These are phyloP conservation scores for Lachancea lanzarotensis DNA, from an alignment of 805 yeast species.

Conservation along the genomic window DNA sequence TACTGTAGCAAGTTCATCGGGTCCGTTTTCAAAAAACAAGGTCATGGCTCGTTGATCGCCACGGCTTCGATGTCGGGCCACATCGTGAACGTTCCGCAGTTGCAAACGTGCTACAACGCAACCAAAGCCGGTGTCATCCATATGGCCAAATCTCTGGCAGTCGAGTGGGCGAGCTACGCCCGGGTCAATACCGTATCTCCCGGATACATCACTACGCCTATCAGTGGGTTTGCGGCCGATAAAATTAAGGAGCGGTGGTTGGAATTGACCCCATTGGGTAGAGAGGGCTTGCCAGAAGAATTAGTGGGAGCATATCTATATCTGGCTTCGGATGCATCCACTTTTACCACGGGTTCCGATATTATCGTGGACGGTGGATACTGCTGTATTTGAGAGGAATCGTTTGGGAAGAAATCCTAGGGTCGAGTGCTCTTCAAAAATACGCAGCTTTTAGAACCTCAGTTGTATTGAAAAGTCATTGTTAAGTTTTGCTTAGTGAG, in stretches of 20 bases:
- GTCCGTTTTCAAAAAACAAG: slow-evolving; percentile 61
- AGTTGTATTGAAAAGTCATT: no score
- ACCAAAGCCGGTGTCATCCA: slow-evolving; percentile 82
- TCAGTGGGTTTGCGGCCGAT: slow-evolving; percentile 43
- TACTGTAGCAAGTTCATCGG: slow-evolving; percentile 75
- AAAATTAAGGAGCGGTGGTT: slow-evolving; percentile 40
- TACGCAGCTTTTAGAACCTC: no score
- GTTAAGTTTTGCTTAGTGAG: no score
- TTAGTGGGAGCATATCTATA: slow-evolving; percentile 74
- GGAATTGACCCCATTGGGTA: slow-evolving; percentile 55
- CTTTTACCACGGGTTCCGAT: slow-evolving; percentile 75
- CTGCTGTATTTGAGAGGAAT: slow-evolving; percentile 9
- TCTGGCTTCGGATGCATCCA: slow-evolving; percentile 74
- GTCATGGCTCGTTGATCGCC: slow-evolving; percentile 69
- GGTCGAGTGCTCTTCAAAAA: no score
- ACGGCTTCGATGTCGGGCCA: slow-evolving; percentile 90
- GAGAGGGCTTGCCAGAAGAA: slow-evolving; percentile 69
- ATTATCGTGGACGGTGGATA: slow-evolving; percentile 71
- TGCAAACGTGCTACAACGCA: slow-evolving; percentile 80
- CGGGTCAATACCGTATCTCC: slow-evolving; percentile 78
- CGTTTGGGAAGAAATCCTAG: no score
- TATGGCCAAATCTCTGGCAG: slow-evolving; percentile 68
- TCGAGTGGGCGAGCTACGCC: slow-evolving; percentile 88
- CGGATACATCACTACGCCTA: slow-evolving; percentile 76
- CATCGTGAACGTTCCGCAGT: slow-evolving; percentile 80